Evolutionary conservation across 345 rosid species (phyloP).

Genomic region (Rhodamnia argentea): DNA sequence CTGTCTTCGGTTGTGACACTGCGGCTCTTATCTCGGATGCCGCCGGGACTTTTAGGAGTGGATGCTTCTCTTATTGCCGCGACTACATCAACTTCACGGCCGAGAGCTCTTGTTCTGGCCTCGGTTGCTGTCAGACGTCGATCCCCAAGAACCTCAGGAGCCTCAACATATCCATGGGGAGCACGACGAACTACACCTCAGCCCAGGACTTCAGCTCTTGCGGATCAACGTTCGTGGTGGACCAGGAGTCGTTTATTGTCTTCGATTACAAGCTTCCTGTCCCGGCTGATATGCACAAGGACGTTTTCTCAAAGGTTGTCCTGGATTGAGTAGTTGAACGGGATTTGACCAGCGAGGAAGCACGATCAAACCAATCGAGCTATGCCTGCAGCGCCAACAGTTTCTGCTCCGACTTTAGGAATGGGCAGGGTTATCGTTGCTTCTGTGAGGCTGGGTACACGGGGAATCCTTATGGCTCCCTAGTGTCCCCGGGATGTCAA

Average conservation of each 20-base stretch:
- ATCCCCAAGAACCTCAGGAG: not conserved
- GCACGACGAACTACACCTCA: not conserved
- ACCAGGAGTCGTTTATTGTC: not conserved
- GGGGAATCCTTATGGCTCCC: not conserved
- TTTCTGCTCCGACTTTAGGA: not conserved
- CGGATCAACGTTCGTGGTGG: not conserved
- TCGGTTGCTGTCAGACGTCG: not conserved
- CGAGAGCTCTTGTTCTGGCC: not conserved
- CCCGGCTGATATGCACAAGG: not conserved
- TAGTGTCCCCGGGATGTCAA: not conserved
- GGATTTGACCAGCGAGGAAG: not conserved
- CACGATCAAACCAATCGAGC: not conserved
- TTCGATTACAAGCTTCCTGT: not conserved
- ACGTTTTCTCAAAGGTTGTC: not conserved
- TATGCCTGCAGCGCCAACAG: not conserved
- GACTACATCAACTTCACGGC: not conserved
- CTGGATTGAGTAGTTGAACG: not conserved
- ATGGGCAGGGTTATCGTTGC: not conserved
- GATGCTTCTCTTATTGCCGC: not conserved
- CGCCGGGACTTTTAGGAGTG: not conserved
- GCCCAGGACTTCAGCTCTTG: not conserved
- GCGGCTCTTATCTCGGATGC: not conserved
- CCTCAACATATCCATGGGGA: fast-evolving
- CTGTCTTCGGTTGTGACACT: not conserved
- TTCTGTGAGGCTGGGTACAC: not conserved